These are phyloP conservation scores for Ascochyta pisi DNA, from an alignment of 2,329 filamentous ascomycete genomes.

Conservation along the genomic window DNA sequence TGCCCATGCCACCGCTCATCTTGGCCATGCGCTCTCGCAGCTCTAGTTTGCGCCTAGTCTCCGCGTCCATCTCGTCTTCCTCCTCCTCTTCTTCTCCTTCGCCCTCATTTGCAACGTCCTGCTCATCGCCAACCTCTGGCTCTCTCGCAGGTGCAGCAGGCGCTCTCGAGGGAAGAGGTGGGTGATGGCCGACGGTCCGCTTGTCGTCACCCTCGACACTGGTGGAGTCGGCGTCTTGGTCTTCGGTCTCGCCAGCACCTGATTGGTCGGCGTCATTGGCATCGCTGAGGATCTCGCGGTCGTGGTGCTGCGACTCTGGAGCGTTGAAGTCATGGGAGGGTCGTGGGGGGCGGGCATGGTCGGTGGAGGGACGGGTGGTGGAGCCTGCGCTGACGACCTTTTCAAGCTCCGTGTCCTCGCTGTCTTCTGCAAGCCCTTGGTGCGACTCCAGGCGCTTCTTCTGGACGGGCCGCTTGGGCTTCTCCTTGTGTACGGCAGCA, in stretches of 20 bases:
- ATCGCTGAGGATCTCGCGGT: conserved; percentile 65
- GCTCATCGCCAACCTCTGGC: conserved; percentile 58
- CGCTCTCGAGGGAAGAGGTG: conserved; percentile 27
- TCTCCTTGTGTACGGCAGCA: conserved; percentile 81
- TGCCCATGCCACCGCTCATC: conserved; percentile 97
- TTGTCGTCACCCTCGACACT: conserved; percentile 80
- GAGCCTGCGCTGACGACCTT: conserved; percentile 45
- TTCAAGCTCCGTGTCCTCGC: conserved; percentile 48
- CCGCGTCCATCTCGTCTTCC: conserved; percentile 86
- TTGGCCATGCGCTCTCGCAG: conserved; percentile 95
- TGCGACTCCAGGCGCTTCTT: conserved; percentile 68
- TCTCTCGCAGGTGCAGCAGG: conserved; percentile 53
- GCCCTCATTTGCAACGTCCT: conserved; percentile 59
- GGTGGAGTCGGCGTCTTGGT: conserved; percentile 67
- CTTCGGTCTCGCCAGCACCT: conserved; percentile 67
- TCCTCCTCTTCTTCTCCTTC: conserved; percentile 69
- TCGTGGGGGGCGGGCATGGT: conserved; percentile 49
- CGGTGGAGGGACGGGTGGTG: conserved; percentile 48
- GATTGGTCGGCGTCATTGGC: conserved; percentile 72
- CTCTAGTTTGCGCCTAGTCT: conserved; percentile 83
- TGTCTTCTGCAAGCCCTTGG: conserved; percentile 39
- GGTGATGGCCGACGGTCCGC: conserved; percentile 42
- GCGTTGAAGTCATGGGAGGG: conserved; percentile 49
- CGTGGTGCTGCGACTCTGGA: conserved; percentile 49
- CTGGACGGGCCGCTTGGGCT: conserved; percentile 74